Conservation (phyloP, 208 protist species). For the Leptomonas pyrrhocoris region DNA sequence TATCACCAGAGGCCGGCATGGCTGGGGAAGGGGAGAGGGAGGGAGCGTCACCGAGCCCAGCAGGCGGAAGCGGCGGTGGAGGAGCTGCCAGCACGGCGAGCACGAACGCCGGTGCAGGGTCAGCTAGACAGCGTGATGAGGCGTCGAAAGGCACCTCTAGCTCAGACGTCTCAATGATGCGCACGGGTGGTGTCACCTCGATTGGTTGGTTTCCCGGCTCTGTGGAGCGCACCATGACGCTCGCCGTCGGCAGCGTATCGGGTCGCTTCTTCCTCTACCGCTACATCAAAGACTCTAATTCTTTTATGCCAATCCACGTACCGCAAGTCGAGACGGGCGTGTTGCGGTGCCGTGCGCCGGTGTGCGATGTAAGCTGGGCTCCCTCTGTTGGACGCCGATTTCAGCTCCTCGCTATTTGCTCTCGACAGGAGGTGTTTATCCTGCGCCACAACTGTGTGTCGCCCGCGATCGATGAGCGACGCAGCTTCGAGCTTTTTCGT, state of each 20-base stretch:
- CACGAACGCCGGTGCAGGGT: background rate
- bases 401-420: conserved; percentile 83
- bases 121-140: conserved; percentile 7
- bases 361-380: conserved; percentile 80
- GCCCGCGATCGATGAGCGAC: conserved; percentile 48
- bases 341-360: conserved; percentile 46
- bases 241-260: conserved; percentile 80
- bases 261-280: conserved; percentile 81
- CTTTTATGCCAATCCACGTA: conserved; percentile 51
- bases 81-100: conserved; percentile 2
- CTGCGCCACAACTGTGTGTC: conserved; percentile 84
- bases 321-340: conserved; percentile 30
- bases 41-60: conserved; percentile 1
- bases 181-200: conserved; percentile 65
- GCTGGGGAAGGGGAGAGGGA: conserved; percentile 26
- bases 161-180: conserved; percentile 17
- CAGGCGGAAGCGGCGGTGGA: conserved; percentile 1
- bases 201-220: conserved; percentile 88
- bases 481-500: conserved; percentile 72
- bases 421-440: conserved; percentile 72
- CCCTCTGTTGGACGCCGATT: conserved; percentile 80
- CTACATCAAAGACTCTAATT: conserved; percentile 65
- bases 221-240: conserved; percentile 75
- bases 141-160: background rate
- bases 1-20: conserved; percentile 59